Base-by-base conservation (phyloP, 1,284 basidiomycete genomes). In the Cutaneotrichosporon sp. region DNA sequence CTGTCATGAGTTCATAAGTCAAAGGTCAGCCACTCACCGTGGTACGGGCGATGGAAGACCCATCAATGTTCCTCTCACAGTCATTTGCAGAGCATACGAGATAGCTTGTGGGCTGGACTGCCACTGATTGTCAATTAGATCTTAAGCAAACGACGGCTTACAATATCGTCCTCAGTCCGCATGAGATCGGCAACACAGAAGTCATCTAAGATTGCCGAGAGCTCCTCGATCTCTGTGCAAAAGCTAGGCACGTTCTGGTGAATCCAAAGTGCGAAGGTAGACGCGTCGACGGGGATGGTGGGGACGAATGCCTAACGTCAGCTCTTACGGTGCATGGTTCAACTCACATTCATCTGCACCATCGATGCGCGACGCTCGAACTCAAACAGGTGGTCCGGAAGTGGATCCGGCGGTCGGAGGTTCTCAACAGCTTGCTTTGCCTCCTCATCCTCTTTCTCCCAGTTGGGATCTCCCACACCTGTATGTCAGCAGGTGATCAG, bases 181-280 rank as follows among this genome's bases (percentile, higher is more conserved):
- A 88, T 88, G 0, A 86, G 83, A 74, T 98, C 95, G 1, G 89
- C 84, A 81, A 85, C 87, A 70, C 92, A 95, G 61, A 98, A 80
- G 75, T 87, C 87, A 36, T 97, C 94, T 22, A 88, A 81, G 2
- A 93, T 80, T 0, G 82, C 84, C 2, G 85, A 85, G 66, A 88
- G 89, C 65, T 98, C 84, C 5, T 95, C 91, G 0, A 96, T 76
- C 31, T 89, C 86, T 47, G 85, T 81, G 72, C 90, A 92, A 76
- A 92, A 99, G 60, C 88, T 87, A 0, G 89, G 85, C 67, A 94
- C 91, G 75, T 97, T 98, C 75, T 98, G 93, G 69, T 98, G 94
- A 4, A 96, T 84, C 77, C 97, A 99, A 5, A 96, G 81, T 8
- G 89, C 88, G 67, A 96, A 90, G 2, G 97, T 83, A 1, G 90